Base-by-base conservation (phyloP, 192 early-diverging fungal genomes). In the Powellomyces hirtus region DNA sequence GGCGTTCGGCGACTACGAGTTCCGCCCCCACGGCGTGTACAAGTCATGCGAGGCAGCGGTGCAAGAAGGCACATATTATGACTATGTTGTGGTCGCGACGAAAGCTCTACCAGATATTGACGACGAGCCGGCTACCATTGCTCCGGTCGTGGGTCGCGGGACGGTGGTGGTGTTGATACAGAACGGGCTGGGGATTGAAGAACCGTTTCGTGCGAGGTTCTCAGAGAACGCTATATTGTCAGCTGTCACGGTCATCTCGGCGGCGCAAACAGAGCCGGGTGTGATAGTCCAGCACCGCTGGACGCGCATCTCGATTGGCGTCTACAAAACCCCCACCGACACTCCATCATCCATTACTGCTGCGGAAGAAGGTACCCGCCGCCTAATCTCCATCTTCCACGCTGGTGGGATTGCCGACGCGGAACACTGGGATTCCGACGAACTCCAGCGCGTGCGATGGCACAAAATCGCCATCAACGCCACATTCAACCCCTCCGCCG, bases 391-490 rank as follows among this genome's bases (percentile, higher is more conserved):
- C 20, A n/a, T 51, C 4, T 37, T 70, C 34, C 16, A 62, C 7
- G 45, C 38, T 24, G 68, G 68, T 24, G 68, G 68, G n/a, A 53
- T 70, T 4, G 34, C 59, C 0, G 68, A 70, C 50, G 68, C 68
- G 16, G 68, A 70, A 53, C 30, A 18, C 7, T 37, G 38, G 56
- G 36, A 22, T 14, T 31, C 64, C 14, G 30, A 40, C 16, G 31
- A 61, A 26, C 38, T 76, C 27, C 75, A 76, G 44, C 24, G 31
- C 7, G 64, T 67, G 11, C 57, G 75, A 37, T 76, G 75, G 75
- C 68, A 70, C 50, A 76, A 76, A 45, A 26, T 76, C 20, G 60
- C 61, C 4, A 65, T 68, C 44, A 76, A 76, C 64, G 75, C 69
- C 27, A 38, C 75, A 1, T 76, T 76, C 56, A 76, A 76, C 46